phyloP scores from a whole-genome alignment of 345 rosid genomes.

The Boechera divaricarpa region DNA sequence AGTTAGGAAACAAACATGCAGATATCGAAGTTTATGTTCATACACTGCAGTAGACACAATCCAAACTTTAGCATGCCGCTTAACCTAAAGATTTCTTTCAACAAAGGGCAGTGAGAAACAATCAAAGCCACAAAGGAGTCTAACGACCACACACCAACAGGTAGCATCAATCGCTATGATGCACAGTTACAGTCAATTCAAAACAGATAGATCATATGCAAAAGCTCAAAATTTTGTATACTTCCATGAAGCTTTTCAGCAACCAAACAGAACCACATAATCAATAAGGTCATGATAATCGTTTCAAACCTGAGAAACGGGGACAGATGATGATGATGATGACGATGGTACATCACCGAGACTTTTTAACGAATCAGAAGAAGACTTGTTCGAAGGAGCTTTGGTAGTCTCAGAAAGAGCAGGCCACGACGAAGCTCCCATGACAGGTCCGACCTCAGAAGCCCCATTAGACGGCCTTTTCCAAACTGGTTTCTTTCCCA shows the following conservation, averaged over 20 bases:
- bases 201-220: conserved; percentile 11
- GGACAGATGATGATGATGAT: neutral
- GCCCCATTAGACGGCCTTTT: conserved; percentile 67
- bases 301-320: conserved; percentile 38
- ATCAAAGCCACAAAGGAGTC: neutral
- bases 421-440: conserved; percentile 51
- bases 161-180: neutral
- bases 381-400: conserved; percentile 48
- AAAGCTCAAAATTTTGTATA: neutral
- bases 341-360: conserved; percentile 38
- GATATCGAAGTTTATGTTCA: neutral
- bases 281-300: neutral
- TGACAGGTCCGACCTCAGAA: conserved; percentile 55
- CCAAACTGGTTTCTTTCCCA: conserved; percentile 76
- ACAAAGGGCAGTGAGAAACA: conserved; percentile 26
- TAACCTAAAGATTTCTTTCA: neutral
- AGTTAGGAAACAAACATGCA: conserved; percentile 12
- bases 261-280: neutral
- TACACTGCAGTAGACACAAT: conserved; percentile 22
- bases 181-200: conserved; percentile 2
- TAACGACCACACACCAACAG: conserved; percentile 15
- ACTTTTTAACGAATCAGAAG: conserved; percentile 46
- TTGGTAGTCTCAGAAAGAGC: conserved; percentile 60
- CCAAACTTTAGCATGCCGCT: neutral
- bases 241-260: neutral